Evolutionary conservation across 768 basidiomycete genomes (phyloP), one percentile per base, ranked within the genome.

Genomic region (Tulasnella sp.): DNA sequence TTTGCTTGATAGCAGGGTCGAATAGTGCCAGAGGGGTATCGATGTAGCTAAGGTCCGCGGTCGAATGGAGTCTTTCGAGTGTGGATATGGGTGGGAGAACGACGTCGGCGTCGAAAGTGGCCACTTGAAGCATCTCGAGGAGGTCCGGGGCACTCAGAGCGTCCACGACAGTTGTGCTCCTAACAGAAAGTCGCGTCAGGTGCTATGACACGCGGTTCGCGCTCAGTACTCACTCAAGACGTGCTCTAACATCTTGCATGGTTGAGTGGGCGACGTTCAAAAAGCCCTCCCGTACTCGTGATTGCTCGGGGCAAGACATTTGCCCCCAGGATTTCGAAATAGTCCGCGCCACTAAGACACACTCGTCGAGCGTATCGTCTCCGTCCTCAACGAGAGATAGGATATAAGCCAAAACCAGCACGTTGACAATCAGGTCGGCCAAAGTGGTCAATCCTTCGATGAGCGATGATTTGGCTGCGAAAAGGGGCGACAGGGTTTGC

Each of bases 21-120:
- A 72, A 2, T 80, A 80, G 39, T 81, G 79, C 16, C 81, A 76
- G 5, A 80, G 72, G 77, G 32, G 23, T 55, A 46, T 77, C 46
- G 35, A 77, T 42, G 46, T 77, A 71, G 82, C 83, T 11, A 81
- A 40, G 72, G 82, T 26, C 29, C 39, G 46, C 46, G 61, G 16
- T 6, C 32, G 39, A 18, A 70, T 35, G 69, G 40, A 61, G 39
- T 32, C 13, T 7, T 9, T 48, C 44, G 42, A 70, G 72, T 37
- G n/a, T 37, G 13, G 77, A 3, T 16, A 39, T 35, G n/a, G 67
- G 23, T 13, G 61, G 61, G 61, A 67, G 61, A 35, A 67, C 32
- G 26, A 35, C 26, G 23, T 67, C 61, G 61, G 61, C 61, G 29
- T 67, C 61, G 61, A 67, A 67, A 5, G 29, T 32, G 61, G 26